phyloP scores from a whole-genome alignment of 768 basidiomycete species.

The Dacryopinax spathularia region DNA sequence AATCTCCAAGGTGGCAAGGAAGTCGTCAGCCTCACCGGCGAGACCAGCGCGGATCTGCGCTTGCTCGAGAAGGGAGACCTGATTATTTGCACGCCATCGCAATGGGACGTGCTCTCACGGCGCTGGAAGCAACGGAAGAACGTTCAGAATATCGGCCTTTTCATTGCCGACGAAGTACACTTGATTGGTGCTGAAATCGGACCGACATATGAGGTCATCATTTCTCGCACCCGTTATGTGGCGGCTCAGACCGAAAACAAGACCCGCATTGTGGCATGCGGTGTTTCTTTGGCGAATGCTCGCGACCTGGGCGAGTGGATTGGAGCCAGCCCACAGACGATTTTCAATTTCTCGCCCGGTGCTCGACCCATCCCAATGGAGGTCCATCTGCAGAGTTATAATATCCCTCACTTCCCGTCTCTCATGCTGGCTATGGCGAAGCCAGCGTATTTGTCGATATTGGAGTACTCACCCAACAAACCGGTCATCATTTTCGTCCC shows the following conservation, averaged over 20 bases:
- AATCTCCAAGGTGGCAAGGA: slow-evolving; percentile 81
- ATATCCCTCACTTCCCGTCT: slow-evolving; percentile 93
- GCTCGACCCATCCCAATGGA: slow-evolving; percentile 96
- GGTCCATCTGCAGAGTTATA: slow-evolving; percentile 91
- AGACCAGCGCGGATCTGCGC: slow-evolving; percentile 81
- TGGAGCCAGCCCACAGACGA: slow-evolving; percentile 79
- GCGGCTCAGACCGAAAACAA: slow-evolving; percentile 84
- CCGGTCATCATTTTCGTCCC: slow-evolving; percentile 90
- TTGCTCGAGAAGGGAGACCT: slow-evolving; percentile 83
- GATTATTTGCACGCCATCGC: slow-evolving; percentile 83
- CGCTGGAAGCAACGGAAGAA: slow-evolving; percentile 96
- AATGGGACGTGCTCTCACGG: slow-evolving; percentile 93
- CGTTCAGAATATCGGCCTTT: slow-evolving; percentile 78
- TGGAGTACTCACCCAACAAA: slow-evolving; percentile 70
- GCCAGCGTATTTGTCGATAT: slow-evolving; percentile 84
- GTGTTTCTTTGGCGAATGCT: slow-evolving; percentile 90
- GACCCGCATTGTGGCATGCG: slow-evolving; percentile 88
- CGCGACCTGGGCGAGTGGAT: slow-evolving; percentile 97
- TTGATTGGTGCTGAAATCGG: slow-evolving; percentile 79
- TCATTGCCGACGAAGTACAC: slow-evolving; percentile 93
- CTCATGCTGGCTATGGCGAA: slow-evolving; percentile 99
- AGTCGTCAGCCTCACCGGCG: slow-evolving; percentile 85
- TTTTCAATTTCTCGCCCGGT: slow-evolving; percentile 82
- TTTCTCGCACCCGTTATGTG: slow-evolving; percentile 93
- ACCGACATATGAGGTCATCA: slow-evolving; percentile 89